Percentiles rank a stretch among this genome's conserved stretches.
Conservation (phyloP, 768 basidiomycete genomes). For the Suillus decipiens region DNA sequence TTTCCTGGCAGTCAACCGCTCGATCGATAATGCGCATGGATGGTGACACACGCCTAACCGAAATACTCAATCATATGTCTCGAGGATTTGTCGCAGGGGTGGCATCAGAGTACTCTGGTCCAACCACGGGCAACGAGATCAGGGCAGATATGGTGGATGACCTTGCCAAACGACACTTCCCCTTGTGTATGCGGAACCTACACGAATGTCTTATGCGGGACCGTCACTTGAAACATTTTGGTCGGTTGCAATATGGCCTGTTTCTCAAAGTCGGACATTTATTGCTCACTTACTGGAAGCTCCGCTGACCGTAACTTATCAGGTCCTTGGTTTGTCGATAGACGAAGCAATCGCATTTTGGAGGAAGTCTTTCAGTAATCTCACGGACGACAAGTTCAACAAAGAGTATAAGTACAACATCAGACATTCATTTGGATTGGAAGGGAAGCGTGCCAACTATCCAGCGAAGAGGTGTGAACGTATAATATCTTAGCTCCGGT, state of each 20-base stretch:
- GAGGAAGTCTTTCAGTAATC: constrained; percentile 78
- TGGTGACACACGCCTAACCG: constrained; percentile 89
- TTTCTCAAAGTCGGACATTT: constrained; percentile 80
- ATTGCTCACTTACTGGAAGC: neutral
- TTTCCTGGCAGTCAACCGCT: constrained; percentile 65
- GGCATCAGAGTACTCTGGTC: constrained; percentile 74
- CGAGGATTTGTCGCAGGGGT: constrained; percentile 93
- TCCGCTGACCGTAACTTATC: constrained; percentile 5
- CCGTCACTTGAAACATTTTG: constrained; percentile 90
- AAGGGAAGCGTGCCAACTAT: constrained; percentile 94
- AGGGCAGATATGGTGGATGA: constrained; percentile 95
- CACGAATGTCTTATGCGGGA: constrained; percentile 78
- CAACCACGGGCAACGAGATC: constrained; percentile 62
- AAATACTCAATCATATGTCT: constrained; percentile 88
- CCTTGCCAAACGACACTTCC: constrained; percentile 86
- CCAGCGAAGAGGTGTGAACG: constrained; percentile 77
- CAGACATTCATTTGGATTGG: constrained; percentile 90
- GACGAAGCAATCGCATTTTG: constrained; percentile 95
- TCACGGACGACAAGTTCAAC: constrained; percentile 94
- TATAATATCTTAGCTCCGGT: neutral
- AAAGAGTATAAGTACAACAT: constrained; percentile 98
- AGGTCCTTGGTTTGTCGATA: constrained; percentile 91
- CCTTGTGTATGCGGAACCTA: constrained; percentile 91
- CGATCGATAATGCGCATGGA: constrained; percentile 88
- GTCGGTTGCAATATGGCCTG: constrained; percentile 85